Percentiles rank a stretch among this genome's conserved stretches.
These are phyloP conservation scores for Sugiyamaella pinicola DNA, from an alignment of 1,139 yeast species.

Conservation along the genomic window DNA sequence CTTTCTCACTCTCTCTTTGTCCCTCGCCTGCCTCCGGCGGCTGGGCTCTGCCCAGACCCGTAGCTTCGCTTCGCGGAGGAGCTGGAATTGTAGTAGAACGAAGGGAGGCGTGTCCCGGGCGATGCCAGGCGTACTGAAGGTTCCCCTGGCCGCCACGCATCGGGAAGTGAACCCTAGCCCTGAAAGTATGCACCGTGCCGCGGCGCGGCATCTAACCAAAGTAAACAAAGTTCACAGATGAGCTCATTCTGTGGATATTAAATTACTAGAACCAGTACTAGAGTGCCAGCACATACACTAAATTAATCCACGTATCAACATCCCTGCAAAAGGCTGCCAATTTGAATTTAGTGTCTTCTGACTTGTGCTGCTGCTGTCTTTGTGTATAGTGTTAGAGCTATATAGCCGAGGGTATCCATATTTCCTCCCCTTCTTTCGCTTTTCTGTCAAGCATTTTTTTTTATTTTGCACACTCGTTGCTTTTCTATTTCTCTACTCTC, in stretches of 20 bases:
- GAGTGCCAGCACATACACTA: not conserved
- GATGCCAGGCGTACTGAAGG: too few relatives aligned
- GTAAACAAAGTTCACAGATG: conserved; percentile 1
- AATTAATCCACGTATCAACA: not conserved
- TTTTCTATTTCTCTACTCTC: not conserved
- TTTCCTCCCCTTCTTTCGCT: too few relatives aligned
- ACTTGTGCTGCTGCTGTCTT: too few relatives aligned
- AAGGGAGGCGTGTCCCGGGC: too few relatives aligned
- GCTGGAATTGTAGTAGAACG: too few relatives aligned
- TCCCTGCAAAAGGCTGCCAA: not conserved
- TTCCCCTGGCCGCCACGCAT: not conserved
- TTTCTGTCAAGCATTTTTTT: not conserved
- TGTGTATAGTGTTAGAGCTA: too few relatives aligned
- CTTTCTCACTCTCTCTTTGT: too few relatives aligned
- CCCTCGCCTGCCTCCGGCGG: conserved; percentile 10
- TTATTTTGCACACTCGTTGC: too few relatives aligned
- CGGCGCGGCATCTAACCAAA: not conserved
- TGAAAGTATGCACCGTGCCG: not conserved
- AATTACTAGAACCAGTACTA: not conserved
- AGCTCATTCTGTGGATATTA: not conserved
- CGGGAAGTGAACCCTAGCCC: not conserved
- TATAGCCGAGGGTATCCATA: too few relatives aligned
- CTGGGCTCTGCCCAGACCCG: conserved; percentile 18
- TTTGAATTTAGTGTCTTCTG: not conserved
- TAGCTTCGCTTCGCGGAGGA: not conserved